Percentiles rank a stretch among this genome's conserved stretches.
These are phyloP conservation scores for Gossypium lobatum DNA, from an alignment of 441 rosid species.

Conservation along the genomic window DNA sequence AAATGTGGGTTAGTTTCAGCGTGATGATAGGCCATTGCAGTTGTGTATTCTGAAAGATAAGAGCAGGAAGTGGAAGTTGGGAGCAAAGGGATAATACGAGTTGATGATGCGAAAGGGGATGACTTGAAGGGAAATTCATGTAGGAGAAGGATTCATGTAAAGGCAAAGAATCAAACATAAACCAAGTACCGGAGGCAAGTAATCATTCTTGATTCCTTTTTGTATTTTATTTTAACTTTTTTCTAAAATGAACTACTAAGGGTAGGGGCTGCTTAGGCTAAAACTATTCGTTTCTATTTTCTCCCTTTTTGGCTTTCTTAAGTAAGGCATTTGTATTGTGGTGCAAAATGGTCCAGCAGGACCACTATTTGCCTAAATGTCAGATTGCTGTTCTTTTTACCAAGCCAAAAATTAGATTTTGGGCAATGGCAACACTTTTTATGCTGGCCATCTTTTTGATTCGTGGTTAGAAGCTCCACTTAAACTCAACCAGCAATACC, in stretches of 20 bases:
- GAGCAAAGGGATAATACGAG: constrained; percentile 15
- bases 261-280: not conserved
- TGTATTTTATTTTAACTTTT: not conserved
- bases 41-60: not conserved
- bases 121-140: constrained; percentile 54
- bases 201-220: constrained; percentile 30
- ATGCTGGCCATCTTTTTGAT: not conserved
- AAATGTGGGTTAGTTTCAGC: constrained; percentile 70
- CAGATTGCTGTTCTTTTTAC: not conserved
- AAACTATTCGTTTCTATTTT: not conserved
- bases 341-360: not conserved
- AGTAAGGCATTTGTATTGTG: not conserved
- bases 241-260: not conserved
- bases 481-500: too few species aligned
- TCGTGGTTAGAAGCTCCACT: too few species aligned
- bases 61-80: constrained; percentile 3
- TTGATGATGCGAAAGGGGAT: constrained; percentile 25
- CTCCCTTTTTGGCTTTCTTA: not conserved
- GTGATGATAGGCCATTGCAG: constrained; percentile 32
- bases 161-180: constrained; percentile 58
- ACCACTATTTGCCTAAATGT: not conserved
- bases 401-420: not conserved
- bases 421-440: not conserved
- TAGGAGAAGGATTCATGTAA: constrained; percentile 59
- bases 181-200: constrained; percentile 53